Evolutionary conservation across 805 yeast genomes (phyloP).

Genomic region (Candida coleopterorum): DNA sequence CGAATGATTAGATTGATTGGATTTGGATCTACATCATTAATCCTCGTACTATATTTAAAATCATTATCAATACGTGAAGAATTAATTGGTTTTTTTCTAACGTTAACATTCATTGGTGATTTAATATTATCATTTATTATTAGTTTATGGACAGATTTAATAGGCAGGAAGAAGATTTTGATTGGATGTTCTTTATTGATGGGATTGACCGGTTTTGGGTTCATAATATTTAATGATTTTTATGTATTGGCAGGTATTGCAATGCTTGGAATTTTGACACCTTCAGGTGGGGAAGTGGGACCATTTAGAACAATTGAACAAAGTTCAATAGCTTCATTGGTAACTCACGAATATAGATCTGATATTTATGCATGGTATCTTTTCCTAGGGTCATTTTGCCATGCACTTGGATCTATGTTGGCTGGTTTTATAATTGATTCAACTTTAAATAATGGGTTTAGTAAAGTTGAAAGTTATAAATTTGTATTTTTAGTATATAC

Average conservation of each 20-base stretch:
- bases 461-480: constrained; percentile 23
- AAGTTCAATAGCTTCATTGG: constrained; percentile 45
- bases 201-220: constrained; percentile 40
- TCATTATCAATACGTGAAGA: constrained; percentile 37
- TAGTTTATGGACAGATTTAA: constrained; percentile 41
- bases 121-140: constrained; percentile 43
- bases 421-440: constrained; percentile 30
- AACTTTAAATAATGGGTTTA: constrained; percentile 12
- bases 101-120: constrained; percentile 48
- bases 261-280: constrained; percentile 49
- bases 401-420: constrained; percentile 42
- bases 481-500: constrained; percentile 24
- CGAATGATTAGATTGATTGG: constrained; percentile 32
- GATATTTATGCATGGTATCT: constrained; percentile 58
- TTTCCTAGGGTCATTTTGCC: constrained; percentile 43
- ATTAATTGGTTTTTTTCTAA: constrained; percentile 46
- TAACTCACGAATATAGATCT: constrained; percentile 37
- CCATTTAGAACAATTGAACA: constrained; percentile 58
- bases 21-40: constrained; percentile 35
- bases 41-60: constrained; percentile 42
- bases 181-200: constrained; percentile 36
- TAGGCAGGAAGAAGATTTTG: constrained; percentile 43
- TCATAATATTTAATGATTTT: constrained; percentile 27
- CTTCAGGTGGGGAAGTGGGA: constrained; percentile 57
- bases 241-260: constrained; percentile 33